Evolutionary conservation across 495 filamentous ascomycete genomes (phyloP).

Genomic region (Podospora pseudoanserina): DNA sequence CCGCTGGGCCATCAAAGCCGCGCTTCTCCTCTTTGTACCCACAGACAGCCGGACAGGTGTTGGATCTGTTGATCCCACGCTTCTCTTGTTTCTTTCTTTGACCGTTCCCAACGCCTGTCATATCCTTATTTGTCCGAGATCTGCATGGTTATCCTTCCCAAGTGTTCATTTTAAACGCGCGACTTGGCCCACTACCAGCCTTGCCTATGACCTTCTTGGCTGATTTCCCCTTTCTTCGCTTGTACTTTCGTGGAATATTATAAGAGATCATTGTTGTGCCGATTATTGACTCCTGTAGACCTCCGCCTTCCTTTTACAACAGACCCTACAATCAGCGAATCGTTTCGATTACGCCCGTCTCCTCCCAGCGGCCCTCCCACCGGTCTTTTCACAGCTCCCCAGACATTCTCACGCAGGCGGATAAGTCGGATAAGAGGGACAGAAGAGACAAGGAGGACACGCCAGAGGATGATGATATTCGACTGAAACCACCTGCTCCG

Average conservation of each 20-base stretch:
- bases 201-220: slow-evolving; percentile 7
- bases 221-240: slow-evolving; percentile 6
- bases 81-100: background rate
- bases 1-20: background rate
- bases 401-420: background rate
- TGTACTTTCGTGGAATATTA: background rate
- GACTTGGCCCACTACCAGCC: slow-evolving; percentile 17
- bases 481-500: slow-evolving; percentile 16
- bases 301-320: slow-evolving; percentile 23
- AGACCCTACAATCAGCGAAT: slow-evolving; percentile 19
- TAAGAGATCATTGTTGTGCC: background rate
- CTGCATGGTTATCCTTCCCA: slow-evolving; percentile 14
- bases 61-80: background rate
- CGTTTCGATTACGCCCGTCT: slow-evolving; percentile 18
- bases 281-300: slow-evolving; percentile 12
- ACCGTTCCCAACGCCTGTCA: background rate
- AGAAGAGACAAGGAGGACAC: background rate
- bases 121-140: slow-evolving; percentile 12
- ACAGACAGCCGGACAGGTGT: background rate
- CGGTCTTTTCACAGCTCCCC: slow-evolving; percentile 9
- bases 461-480: slow-evolving; percentile 9
- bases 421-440: background rate
- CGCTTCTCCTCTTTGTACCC: background rate
- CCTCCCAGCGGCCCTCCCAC: slow-evolving; percentile 4
- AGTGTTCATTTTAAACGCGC: slow-evolving; percentile 19